A percentile compares a stretch with the other conserved stretches of the same genome.
phyloP scores from a whole-genome alignment of 2,329 filamentous ascomycete genomes.

The Diaporthe eres region DNA sequence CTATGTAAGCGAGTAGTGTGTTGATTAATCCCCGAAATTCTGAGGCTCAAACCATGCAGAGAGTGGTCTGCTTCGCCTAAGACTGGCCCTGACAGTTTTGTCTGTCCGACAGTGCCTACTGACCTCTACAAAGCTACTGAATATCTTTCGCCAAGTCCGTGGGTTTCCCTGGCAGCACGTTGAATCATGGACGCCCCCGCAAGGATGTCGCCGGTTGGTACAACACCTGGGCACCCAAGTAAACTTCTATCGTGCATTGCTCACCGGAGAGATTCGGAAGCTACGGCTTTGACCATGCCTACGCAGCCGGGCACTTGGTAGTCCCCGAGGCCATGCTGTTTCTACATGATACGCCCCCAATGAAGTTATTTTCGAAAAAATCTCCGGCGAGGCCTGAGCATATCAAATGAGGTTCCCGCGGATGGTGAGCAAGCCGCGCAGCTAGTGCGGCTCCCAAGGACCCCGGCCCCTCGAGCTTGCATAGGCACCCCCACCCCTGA shows the following conservation, averaged over 20 bases:
- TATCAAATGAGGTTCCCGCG: background rate
- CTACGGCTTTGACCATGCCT: background rate
- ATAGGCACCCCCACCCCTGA: conserved; percentile 12
- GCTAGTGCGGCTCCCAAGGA: conserved; percentile 27
- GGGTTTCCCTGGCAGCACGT: background rate
- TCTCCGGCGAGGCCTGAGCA: background rate
- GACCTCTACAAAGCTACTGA: too few species aligned
- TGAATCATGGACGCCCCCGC: background rate
- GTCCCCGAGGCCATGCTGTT: background rate
- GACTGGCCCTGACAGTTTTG: background rate
- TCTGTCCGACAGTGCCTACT: background rate
- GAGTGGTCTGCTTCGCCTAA: background rate
- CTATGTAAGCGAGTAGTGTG: background rate
- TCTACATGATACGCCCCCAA: background rate
- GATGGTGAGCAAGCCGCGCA: background rate
- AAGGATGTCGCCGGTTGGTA: background rate
- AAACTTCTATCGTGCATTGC: background rate
- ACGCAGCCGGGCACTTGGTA: background rate
- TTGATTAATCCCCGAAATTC: background rate
- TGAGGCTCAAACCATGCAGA: background rate
- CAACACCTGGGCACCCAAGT: background rate
- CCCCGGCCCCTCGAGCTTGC: conserved; percentile 12
- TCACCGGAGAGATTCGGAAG: background rate
- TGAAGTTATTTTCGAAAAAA: background rate
- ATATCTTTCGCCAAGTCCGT: too few species aligned